A percentile compares a stretch with the other conserved stretches of the same genome.
Evolutionary conservation across 345 rosid genomes (phyloP).

Genomic region (Anastatica hierochuntica): DNA sequence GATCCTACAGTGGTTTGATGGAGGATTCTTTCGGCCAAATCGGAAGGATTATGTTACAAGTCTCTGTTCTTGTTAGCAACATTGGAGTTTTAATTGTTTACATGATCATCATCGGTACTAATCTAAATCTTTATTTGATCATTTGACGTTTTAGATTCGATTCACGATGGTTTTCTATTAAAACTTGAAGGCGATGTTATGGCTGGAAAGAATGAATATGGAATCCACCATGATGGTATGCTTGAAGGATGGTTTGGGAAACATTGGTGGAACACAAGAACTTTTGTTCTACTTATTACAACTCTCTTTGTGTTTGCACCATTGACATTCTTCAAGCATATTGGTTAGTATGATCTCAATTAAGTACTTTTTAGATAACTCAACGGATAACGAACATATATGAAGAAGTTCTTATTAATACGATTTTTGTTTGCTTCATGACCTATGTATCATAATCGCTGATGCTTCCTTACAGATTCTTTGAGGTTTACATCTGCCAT

Average conservation of each 20-base stretch:
- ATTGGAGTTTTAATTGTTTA: slow-evolving; percentile 83
- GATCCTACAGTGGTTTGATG: slow-evolving; percentile 78
- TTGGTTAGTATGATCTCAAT: slow-evolving; percentile 59
- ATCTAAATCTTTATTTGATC: not conserved
- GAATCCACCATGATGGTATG: slow-evolving; percentile 69
- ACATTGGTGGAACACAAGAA: slow-evolving; percentile 73
- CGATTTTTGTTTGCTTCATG: no score
- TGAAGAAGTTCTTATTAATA: no score
- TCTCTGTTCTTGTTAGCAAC: slow-evolving; percentile 59
- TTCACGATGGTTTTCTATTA: no score
- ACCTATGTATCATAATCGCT: no score
- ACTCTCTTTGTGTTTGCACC: slow-evolving; percentile 70
- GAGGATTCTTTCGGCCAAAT: slow-evolving; percentile 71
- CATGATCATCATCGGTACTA: slow-evolving; percentile 75
- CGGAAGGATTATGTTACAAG: slow-evolving; percentile 61
- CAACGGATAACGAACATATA: no score
- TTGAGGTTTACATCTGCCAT: slow-evolving; percentile 76
- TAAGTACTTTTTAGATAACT: no score
- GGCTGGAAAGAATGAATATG: slow-evolving; percentile 72
- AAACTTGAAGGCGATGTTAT: slow-evolving; percentile 67
- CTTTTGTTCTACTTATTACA: slow-evolving; percentile 52
- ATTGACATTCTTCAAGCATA: slow-evolving; percentile 70
- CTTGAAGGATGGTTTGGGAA: slow-evolving; percentile 90
- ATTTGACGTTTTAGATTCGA: no score
- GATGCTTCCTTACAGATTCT: slow-evolving; percentile 93